Evolutionary conservation across 2,329 filamentous ascomycete genomes (phyloP).

Genomic region (Aspergillus ochraceoroseus): DNA sequence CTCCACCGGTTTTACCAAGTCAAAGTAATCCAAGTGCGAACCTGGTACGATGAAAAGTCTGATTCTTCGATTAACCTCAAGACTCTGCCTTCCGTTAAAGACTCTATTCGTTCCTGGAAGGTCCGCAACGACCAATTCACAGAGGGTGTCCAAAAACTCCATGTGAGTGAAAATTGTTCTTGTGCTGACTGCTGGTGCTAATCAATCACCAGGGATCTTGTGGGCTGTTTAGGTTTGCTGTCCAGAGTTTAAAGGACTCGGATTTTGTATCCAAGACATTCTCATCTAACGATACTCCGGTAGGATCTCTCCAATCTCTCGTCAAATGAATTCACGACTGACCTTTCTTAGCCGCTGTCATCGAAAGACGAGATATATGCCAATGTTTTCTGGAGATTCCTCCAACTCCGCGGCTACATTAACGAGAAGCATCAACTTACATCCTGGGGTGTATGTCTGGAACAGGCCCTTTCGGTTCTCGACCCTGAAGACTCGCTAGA

Average conservation of each 20-base stretch:
- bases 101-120: slow-evolving; percentile 63
- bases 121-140: slow-evolving; percentile 55
- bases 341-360: slow-evolving; percentile 43
- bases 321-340: not conserved
- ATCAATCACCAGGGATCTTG: slow-evolving; percentile 21
- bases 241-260: slow-evolving; percentile 63
- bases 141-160: slow-evolving; percentile 39
- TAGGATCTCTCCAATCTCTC: slow-evolving; percentile 20
- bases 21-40: slow-evolving; percentile 69
- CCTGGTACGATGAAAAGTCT: slow-evolving; percentile 76
- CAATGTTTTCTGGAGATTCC: slow-evolving; percentile 79
- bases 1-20: slow-evolving; percentile 79
- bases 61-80: slow-evolving; percentile 62
- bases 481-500: slow-evolving; percentile 58
- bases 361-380: slow-evolving; percentile 68
- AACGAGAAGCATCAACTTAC: slow-evolving; percentile 74
- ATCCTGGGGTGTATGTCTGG: slow-evolving; percentile 74
- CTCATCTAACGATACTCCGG: slow-evolving; percentile 49
- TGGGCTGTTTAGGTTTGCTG: slow-evolving; percentile 39
- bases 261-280: slow-evolving; percentile 67
- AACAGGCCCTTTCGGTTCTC: slow-evolving; percentile 61
- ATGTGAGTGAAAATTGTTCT: slow-evolving; percentile 19
- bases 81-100: slow-evolving; percentile 50
- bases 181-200: not conserved
- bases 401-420: slow-evolving; percentile 83